Conservation (phyloP, 2,329 filamentous ascomycete genomes). For the Calonectria crousiana region DNA sequence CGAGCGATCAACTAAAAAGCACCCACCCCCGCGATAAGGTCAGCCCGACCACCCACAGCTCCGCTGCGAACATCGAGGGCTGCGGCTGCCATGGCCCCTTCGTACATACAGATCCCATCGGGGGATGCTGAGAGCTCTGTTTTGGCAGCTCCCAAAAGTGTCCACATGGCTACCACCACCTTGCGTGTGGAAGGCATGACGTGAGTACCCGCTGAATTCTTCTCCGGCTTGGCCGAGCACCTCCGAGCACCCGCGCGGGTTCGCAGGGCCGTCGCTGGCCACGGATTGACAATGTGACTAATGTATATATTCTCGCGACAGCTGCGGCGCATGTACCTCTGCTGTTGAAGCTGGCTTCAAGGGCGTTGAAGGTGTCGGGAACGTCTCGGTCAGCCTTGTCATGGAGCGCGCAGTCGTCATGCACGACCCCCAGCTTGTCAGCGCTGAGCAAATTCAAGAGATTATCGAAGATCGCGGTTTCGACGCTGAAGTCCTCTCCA, state of each 20-base stretch:
- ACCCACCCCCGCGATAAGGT: constrained; percentile 7
- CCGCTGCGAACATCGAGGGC: not conserved
- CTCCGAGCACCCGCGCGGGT: constrained; percentile 8
- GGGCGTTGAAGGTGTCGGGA: constrained; percentile 82
- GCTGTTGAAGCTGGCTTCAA: constrained; percentile 95
- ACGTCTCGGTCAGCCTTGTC: constrained; percentile 90
- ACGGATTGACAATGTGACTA: constrained; percentile 42
- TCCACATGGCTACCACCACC: constrained; percentile 89
- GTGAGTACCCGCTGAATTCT: constrained; percentile 57
- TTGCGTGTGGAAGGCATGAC: constrained; percentile 91
- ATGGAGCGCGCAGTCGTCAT: constrained; percentile 96
- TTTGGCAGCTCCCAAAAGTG: constrained; percentile 50
- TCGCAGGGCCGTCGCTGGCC: constrained; percentile 15
- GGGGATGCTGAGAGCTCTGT: constrained; percentile 48
- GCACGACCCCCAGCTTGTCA: constrained; percentile 82
- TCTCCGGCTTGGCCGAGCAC: constrained; percentile 33
- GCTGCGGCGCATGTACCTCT: constrained; percentile 93
- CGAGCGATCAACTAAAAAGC: constrained; percentile 32
- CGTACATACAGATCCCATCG: constrained; percentile 61
- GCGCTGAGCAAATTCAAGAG: constrained; percentile 82
- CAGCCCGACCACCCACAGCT: constrained; percentile 6
- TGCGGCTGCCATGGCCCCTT: constrained; percentile 60
- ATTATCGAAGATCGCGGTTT: constrained; percentile 94
- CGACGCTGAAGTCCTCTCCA: constrained; percentile 88
- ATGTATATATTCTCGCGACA: constrained; percentile 61